Percentiles rank a stretch among this genome's conserved stretches.
Evolutionary conservation across 2,329 filamentous ascomycete species (phyloP).

Genomic region (Botryotinia globosa): DNA sequence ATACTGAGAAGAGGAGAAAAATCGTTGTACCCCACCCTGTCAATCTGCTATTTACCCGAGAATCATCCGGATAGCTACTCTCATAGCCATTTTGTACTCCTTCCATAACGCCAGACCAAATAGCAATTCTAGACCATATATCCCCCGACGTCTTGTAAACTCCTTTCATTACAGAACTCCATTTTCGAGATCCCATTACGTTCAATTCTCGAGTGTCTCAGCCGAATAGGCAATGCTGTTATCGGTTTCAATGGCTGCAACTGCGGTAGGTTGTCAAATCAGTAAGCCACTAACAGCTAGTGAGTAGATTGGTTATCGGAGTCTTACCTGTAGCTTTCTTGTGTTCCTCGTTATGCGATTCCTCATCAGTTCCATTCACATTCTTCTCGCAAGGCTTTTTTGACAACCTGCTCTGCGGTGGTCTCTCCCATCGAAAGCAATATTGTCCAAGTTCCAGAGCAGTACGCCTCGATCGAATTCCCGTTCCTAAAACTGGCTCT

Average conservation of each 20-base stretch:
- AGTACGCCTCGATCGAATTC: not conserved
- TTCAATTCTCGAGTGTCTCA: not conserved
- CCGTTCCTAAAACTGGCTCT: not conserved
- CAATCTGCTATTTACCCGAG: not conserved
- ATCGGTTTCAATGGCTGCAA: not conserved
- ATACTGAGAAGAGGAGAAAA: not conserved
- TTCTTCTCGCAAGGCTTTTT: not conserved
- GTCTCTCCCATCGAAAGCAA: conserved; percentile 2
- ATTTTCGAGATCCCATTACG: not conserved
- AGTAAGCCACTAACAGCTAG: too few relatives aligned
- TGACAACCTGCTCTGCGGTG: not conserved
- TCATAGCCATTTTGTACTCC: too few relatives aligned
- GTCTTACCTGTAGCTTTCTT: not conserved
- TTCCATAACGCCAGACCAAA: not conserved
- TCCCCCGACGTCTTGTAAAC: not conserved
- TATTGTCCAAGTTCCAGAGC: not conserved
- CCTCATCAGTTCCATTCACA: not conserved
- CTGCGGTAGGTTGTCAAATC: not conserved
- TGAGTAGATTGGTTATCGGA: too few relatives aligned
- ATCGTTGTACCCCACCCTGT: not conserved
- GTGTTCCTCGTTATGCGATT: not conserved
- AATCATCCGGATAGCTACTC: not conserved
- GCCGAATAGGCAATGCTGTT: not conserved
- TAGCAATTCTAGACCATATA: not conserved
- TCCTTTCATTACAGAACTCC: not conserved